Evolutionary conservation across 2,329 filamentous ascomycete species (phyloP), one percentile per base, ranked within the genome.

Genomic region (Verticillium albo-atrum): DNA sequence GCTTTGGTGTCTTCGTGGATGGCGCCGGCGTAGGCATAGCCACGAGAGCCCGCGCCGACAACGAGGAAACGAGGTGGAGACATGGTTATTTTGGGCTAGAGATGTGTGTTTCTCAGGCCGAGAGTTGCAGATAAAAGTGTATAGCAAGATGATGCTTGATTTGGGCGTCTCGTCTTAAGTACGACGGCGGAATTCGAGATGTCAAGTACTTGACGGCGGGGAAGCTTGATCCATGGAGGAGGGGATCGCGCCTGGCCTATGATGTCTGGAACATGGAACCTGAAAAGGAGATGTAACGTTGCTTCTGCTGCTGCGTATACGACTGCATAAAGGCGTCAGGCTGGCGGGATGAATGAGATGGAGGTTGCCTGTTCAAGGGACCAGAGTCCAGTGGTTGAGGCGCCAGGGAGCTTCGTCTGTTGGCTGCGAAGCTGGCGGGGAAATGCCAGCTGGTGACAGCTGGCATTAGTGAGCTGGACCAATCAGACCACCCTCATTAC

Each of bases 31-130:
- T 96, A 96, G 30, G 86, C 83, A 56, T 83, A 82, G 15, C 92
- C 92, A 35, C 92, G 87, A 54, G 89, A 91, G 34, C 92, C 92
- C 7, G 91, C 92, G 23, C 92, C 92, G 66, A 96, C 88, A 68
- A 96, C 83, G 58, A 96, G 80, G 68, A 96, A 85, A 56, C 88
- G 85, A 3, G 87, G 84, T 26, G 85, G 81, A 32, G 70, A 75
- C 55, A 57, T 57, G 55, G 25, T 37, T 3, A 42, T 17, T 7
- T 17, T 42, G 17, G 35, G n/a, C n/a, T 20, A 17, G n/a, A 6
- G n/a, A 20, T 15, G 14, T 15, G 12, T n/a, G 17, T 4, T 37
- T 2, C 12, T 15, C 17, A 37, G 34, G 17, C 14, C 15, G 34
- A 15, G 6, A 17, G 34, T 17, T n/a, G 14, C 12, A 6, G 17